These are phyloP conservation scores for Neofusicoccum ribis DNA, from an alignment of 2,329 filamentous ascomycete species.

Conservation along the genomic window DNA sequence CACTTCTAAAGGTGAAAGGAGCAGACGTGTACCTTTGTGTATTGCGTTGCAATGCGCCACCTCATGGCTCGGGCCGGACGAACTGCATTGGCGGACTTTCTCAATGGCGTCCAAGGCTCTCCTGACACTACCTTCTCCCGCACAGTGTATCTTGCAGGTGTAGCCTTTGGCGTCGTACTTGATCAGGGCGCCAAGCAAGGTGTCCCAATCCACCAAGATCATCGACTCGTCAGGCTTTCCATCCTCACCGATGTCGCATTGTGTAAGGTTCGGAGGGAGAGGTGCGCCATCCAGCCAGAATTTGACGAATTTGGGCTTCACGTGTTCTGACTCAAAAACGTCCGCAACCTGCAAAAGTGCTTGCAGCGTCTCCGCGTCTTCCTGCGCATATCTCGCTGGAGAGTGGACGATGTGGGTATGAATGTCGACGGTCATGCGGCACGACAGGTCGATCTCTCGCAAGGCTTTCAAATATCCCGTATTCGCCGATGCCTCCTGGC, in stretches of 20 bases:
- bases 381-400: background rate
- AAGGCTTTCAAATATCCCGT: too few relatives aligned
- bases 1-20: too few relatives aligned
- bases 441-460: too few relatives aligned
- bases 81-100: slow-evolving; percentile 27
- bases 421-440: too few relatives aligned
- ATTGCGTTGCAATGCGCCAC: slow-evolving; percentile 23
- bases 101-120: slow-evolving; percentile 34
- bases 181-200: slow-evolving; percentile 25
- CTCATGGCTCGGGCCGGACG: slow-evolving; percentile 34
- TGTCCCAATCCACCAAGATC: slow-evolving; percentile 25
- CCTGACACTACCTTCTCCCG: slow-evolving; percentile 33
- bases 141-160: slow-evolving; percentile 38
- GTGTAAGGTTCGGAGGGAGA: slow-evolving; percentile 33
- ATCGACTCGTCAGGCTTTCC: slow-evolving; percentile 29
- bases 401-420: too few relatives aligned
- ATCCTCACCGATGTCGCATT: slow-evolving; percentile 28
- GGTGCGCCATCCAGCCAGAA: slow-evolving; percentile 38
- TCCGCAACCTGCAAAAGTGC: slow-evolving; percentile 29
- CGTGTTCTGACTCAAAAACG: slow-evolving; percentile 28
- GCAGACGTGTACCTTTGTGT: slow-evolving; percentile 24
- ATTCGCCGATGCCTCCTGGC: too few relatives aligned
- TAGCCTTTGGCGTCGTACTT: slow-evolving; percentile 33
- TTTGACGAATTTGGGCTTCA: slow-evolving; percentile 37
- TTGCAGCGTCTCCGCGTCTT: background rate